These are phyloP conservation scores for Diaporthe batatas DNA, from an alignment of 2,329 filamentous ascomycete species.

Conservation along the genomic window DNA sequence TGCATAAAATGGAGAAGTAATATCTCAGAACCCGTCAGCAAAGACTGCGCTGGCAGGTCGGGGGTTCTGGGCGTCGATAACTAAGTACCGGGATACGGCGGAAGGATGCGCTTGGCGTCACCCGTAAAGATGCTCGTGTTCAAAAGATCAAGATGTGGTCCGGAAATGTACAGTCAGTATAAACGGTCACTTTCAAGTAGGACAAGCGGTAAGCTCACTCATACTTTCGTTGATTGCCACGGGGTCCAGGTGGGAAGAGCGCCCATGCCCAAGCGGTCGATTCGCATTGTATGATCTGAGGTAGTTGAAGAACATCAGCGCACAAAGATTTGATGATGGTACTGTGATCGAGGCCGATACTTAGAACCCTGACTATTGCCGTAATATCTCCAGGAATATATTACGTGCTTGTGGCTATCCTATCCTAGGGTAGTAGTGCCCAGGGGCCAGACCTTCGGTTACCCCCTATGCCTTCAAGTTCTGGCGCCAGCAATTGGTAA, in stretches of 20 bases:
- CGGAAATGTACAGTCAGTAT: background rate
- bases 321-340: background rate
- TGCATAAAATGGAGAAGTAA: background rate
- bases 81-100: too few relatives aligned
- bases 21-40: background rate
- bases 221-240: background rate
- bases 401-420: background rate
- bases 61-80: background rate
- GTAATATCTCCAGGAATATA: conserved; percentile 13
- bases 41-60: background rate
- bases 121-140: background rate
- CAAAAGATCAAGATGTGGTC: background rate
- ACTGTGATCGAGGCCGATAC: too few relatives aligned
- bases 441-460: too few relatives aligned
- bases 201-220: background rate
- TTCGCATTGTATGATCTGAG: background rate
- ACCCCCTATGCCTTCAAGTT: too few relatives aligned
- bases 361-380: background rate
- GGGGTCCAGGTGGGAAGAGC: background rate
- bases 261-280: background rate
- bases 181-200: too few relatives aligned
- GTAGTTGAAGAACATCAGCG: fast-evolving
- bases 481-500: too few relatives aligned
- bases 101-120: background rate
- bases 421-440: background rate